A percentile compares a stretch with the other conserved stretches of the same genome.
Conservation (phyloP, 768 basidiomycete species). For the Suillus tomentosus region DNA sequence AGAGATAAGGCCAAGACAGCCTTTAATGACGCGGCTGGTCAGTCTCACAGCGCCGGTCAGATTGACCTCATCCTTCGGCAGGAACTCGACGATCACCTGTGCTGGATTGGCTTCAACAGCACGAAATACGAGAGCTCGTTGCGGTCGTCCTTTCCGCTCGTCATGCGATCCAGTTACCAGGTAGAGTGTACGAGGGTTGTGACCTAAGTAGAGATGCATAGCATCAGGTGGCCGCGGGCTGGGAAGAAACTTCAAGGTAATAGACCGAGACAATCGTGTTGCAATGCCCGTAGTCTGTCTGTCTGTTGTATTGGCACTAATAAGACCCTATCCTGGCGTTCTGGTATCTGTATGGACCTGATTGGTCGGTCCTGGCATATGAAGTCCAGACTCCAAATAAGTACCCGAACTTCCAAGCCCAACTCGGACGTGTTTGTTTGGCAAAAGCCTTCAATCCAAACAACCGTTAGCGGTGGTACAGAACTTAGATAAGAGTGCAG, state of each 20-base stretch:
- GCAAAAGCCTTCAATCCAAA: constrained; percentile 10
- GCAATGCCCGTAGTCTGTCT: not conserved
- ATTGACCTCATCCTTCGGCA: constrained; percentile 73
- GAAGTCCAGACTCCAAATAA: not conserved
- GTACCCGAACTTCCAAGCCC: constrained; percentile 2
- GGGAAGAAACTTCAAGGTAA: not conserved
- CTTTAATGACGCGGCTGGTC: constrained; percentile 74
- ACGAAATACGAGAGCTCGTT: constrained; percentile 71
- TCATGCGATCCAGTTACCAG: constrained; percentile 72
- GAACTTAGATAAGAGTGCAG: not conserved
- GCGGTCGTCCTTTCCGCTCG: constrained; percentile 60
- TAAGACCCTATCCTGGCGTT: constrained; percentile 20
- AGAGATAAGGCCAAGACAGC: constrained; percentile 81
- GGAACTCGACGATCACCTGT: constrained; percentile 86
- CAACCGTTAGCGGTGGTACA: not conserved
- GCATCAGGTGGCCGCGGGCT: constrained; percentile 5
- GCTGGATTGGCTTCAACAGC: constrained; percentile 49
- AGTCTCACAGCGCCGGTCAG: constrained; percentile 62
- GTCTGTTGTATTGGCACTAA: not conserved
- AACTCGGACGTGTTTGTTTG: constrained; percentile 13
- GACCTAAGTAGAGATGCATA: constrained; percentile 79
- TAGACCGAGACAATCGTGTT: not conserved
- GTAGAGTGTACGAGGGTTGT: constrained; percentile 68
- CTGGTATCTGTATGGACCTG: not conserved
- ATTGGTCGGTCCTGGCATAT: not conserved